Evolutionary conservation across 306 rosid species (phyloP).

Genomic region (Elaeagnus macrophylla): DNA sequence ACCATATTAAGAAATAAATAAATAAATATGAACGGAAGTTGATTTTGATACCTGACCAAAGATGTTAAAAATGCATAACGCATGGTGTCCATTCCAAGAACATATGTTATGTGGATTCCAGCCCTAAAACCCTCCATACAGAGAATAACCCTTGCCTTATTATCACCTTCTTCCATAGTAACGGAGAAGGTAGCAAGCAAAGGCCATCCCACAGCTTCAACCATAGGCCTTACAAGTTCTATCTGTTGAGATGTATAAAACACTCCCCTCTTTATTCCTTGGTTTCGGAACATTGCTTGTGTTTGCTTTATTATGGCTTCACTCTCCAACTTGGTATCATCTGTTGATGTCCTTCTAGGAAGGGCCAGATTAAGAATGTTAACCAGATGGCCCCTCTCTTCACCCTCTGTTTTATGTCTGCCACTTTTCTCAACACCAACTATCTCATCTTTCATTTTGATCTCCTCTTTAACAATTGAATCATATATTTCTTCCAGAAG

Average conservation of each 20-base stretch:
- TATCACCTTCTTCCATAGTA: constrained; percentile 98
- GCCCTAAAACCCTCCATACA: constrained; percentile 99
- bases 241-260: constrained; percentile 84
- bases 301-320: constrained; percentile 90
- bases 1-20: neutral
- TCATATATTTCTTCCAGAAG: constrained; percentile 88
- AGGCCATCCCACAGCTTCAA: constrained; percentile 99
- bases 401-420: constrained; percentile 65
- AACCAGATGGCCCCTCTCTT: constrained; percentile 83
- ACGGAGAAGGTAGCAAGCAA: constrained; percentile 97
- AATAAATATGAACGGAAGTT: neutral
- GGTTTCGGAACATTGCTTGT: constrained; percentile 80
- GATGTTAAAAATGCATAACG: constrained; percentile 98
- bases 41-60: constrained; percentile 61
- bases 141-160: constrained; percentile 78
- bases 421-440: constrained; percentile 52
- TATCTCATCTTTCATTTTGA: constrained; percentile 78
- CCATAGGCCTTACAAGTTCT: constrained; percentile 99
- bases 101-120: constrained; percentile 81
- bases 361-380: constrained; percentile 92
- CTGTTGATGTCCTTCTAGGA: constrained; percentile 59
- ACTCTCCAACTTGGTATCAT: constrained; percentile 77
- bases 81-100: constrained; percentile 99
- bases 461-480: constrained; percentile 86
- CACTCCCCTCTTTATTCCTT: constrained; percentile 77